phyloP scores from a whole-genome alignment of 805 yeast species.

The Spathaspora sp. region DNA sequence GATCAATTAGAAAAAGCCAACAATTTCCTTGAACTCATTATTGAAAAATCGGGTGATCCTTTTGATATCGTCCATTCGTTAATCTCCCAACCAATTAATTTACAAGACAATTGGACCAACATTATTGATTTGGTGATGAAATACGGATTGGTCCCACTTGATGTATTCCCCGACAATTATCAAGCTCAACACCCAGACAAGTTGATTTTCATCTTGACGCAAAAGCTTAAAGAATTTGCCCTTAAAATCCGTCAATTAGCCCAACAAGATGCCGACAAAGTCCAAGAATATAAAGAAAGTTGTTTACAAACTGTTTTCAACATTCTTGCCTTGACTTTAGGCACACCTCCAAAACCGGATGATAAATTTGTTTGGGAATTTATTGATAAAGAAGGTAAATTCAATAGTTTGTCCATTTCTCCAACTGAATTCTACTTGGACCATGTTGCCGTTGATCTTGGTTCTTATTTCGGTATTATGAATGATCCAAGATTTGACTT shows the following conservation, averaged over 20 bases:
- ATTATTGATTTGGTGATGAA: conserved; percentile 70
- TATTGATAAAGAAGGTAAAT: conserved; percentile 65
- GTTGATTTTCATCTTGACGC: conserved; percentile 56
- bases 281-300: conserved; percentile 28
- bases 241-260: conserved; percentile 56
- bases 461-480: conserved; percentile 60
- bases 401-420: conserved; percentile 49
- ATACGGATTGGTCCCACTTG: conserved; percentile 78
- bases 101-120: conserved; percentile 88
- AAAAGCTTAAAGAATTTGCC: conserved; percentile 73
- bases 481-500: conserved; percentile 80
- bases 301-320: conserved; percentile 63
- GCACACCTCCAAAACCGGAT: conserved; percentile 73
- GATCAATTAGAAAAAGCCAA: conserved; percentile 86
- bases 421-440: conserved; percentile 63
- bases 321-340: conserved; percentile 64
- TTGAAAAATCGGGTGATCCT: conserved; percentile 60
- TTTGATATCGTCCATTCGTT: conserved; percentile 67
- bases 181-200: conserved; percentile 50
- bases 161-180: conserved; percentile 67
- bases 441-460: conserved; percentile 49
- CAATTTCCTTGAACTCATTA: conserved; percentile 74
- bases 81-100: conserved; percentile 59
- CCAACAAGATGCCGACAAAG: conserved; percentile 35
- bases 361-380: conserved; percentile 73